phyloP scores from a whole-genome alignment of 148 eudicot species.

The Silene uniflora region DNA sequence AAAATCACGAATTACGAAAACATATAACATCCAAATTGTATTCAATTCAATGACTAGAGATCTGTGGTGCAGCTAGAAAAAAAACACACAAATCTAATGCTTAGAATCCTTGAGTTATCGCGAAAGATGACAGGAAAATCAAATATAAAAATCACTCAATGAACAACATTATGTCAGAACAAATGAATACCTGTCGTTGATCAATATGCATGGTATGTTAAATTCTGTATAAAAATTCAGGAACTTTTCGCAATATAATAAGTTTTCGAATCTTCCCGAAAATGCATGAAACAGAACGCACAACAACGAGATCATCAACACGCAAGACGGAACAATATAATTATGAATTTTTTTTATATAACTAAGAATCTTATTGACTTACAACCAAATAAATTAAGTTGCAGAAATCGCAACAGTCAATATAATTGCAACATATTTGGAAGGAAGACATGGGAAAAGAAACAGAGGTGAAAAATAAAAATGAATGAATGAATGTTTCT shows the following conservation, averaged over 20 bases:
- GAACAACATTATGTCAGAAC: neutral
- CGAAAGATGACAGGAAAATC: neutral
- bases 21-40: no score
- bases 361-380: neutral
- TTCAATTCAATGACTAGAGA: no score
- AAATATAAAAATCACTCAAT: neutral
- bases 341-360: no score
- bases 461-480: neutral
- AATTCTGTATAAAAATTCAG: neutral
- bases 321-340: no score
- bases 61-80: no score
- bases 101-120: no score
- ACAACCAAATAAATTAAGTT: neutral
- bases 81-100: no score
- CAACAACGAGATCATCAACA: neutral
- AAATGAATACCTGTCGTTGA: constrained; percentile 12
- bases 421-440: neutral
- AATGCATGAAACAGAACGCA: neutral
- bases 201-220: constrained; percentile 5
- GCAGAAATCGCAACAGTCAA: constrained; percentile 9
- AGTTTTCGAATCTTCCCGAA: neutral
- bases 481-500: neutral
- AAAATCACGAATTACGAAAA: neutral
- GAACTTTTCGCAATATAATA: neutral
- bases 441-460: neutral